Base-by-base conservation (phyloP, 2,329 filamentous ascomycete species). In the Juglanconis juglandina region DNA sequence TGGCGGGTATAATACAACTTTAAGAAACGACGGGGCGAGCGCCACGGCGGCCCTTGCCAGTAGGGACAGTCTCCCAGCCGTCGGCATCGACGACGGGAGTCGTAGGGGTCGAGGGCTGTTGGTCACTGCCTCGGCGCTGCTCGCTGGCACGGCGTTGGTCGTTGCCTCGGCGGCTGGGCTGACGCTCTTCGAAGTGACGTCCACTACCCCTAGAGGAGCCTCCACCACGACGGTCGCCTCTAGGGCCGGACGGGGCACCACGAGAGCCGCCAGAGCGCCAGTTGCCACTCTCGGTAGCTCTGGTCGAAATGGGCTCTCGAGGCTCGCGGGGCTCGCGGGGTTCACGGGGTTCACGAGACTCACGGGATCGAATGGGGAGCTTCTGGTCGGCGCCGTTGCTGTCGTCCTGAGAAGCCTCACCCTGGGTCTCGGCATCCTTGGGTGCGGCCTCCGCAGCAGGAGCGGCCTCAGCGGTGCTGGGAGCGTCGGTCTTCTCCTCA, bases 1-100 rank as follows among this genome's bases (percentile, higher is more conserved):
- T 53, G 49, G 53, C 59, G 52, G 54, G 50, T 62, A 55, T 57
- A 55, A 42, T 59, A 59, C 53, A 62, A 33, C 47, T 54, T 64
- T 51, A 64, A 42, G 60, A 61, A 39, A 53, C 56, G 17, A 61
- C 52, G 37, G 59, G 62, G 49, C 65, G 65, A 32, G 46, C 14
- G 66, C 68, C 72, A 42, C 77, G 65, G 70, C 82, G 68, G 52
- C 71, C 71, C 68, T 79, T 79, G 59, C 63, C 68, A 3, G 68
- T 61, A 8, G 73, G 64, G 57, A 86, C 86, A 33, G 83, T 88
- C 64, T 83, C 86, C 86, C 86, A 88, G 66, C 86, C 86, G 70
- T 88, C 85, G 42, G 85, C 84, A 51, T 84, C 81, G 53, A 77
- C 72, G 44, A 76, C 72, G 54, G 76, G 74, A 41, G 75, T 72